Evolutionary conservation across 192 early-diverging fungal genomes (phyloP), one percentile per base, ranked within the genome.

Genomic region (Lobosporangium transversale): DNA sequence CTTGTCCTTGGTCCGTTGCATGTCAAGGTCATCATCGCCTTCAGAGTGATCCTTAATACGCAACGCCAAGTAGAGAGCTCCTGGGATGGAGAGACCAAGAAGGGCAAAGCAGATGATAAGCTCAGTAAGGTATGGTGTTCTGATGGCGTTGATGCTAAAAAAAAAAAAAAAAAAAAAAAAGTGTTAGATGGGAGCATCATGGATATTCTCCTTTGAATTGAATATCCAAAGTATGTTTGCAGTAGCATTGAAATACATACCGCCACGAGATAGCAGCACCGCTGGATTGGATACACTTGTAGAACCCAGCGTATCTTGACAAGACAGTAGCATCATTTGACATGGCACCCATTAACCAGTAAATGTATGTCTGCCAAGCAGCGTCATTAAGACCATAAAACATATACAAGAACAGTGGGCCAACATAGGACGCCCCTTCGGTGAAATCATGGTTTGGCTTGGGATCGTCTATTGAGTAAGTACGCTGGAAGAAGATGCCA

Each of bases 201-300:
- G n/a, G n/a, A n/a, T n/a, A n/a, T n/a, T n/a, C n/a, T n/a, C n/a
- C n/a, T n/a, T n/a, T n/a, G n/a, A n/a, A n/a, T n/a, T n/a, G n/a
- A n/a, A n/a, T n/a, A n/a, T n/a, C n/a, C n/a, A 40, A 10, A 40
- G 37, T 7, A 40, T 7, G 37, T 40, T 40, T 7, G 37, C 37
- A 14, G 37, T 7, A 40, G 37, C 8, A 7, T 10, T 7, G 14
- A 40, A 14, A 14, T 40, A 40, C 37, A 10, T 40, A 40, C 37
- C 37, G 37, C 86, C 90, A 89, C 0, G 89, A 83, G 35, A 93
- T 84, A 54, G 90, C 92, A 51, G 79, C 86, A n/a, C 87, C 90
- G 55, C 88, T 85, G 61, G 89, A 91, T 85, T 96, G 94, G 56
- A 94, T 90, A 54, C 89, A 91, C 88, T 96, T 96, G 90, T 96